Evolutionary conservation across 208 protist genomes (phyloP), one percentile per base, ranked within the genome.

Genomic region (Trypanosoma platydactyli): DNA sequence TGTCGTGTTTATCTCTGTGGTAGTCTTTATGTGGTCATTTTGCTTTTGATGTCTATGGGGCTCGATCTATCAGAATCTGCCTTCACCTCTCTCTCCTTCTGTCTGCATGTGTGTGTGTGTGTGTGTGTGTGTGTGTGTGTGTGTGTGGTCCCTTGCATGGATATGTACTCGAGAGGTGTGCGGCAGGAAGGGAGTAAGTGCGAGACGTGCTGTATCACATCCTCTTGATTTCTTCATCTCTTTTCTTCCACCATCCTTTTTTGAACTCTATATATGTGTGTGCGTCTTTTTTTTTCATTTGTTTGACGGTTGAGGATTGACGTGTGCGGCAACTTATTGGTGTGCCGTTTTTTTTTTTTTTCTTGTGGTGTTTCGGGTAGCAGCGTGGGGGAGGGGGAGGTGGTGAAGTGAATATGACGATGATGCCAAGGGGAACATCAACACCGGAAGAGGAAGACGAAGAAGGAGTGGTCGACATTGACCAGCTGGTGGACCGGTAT

Each of bases 391-490:
- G 25, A 20, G 40, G 40, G 54, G 20, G 30, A 3, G 35, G 2
- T 2, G 13, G 16, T 7, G 3, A 24, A 27, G 4, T 11, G 30
- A 15, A 27, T 40, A 5, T 22, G n/a, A 45, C 18, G 18, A 15
- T 40, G 29, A 0, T 42, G 30, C n/a, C 24, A 35, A 22, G 20
- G 18, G 1, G 25, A 52, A 13, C n/a, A n/a, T n/a, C n/a, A n/a
- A 53, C 40, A 29, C 16, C 20, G 27, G 40, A 30, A 5, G 41
- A 51, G 51, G n/a, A 13, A 18, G 18, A 55, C 16, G 61, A 33
- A 59, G 46, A 48, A 38, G 45, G 55, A n/a, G n/a, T n/a, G n/a
- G n/a, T 66, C 15, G 49, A 68, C 41, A 68, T 68, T 59, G 62
- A 59, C 25, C 1, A 20, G 11, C 41, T 68, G 27, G 62, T 68